These are phyloP conservation scores for Gossypium herbaceum DNA, from an alignment of 345 rosid genomes.

Conservation along the genomic window DNA sequence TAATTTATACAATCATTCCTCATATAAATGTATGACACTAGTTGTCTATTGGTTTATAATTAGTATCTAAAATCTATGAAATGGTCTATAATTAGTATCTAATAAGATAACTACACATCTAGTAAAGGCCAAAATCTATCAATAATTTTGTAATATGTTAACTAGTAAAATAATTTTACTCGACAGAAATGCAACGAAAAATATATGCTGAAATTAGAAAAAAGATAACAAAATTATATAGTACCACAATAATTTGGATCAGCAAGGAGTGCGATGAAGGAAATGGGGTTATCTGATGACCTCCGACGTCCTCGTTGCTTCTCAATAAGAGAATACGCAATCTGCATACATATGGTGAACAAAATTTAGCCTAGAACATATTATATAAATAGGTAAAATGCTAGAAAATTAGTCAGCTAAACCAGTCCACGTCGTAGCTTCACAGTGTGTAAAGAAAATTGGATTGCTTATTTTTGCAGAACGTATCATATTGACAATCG, in stretches of 20 bases:
- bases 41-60: too few relatives aligned
- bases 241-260: constrained; percentile 96
- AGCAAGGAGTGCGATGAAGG: constrained; percentile 88
- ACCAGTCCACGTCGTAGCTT: background rate
- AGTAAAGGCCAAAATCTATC: too few relatives aligned
- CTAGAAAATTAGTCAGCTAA: background rate
- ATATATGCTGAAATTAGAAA: constrained; percentile 11
- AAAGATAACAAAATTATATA: constrained; percentile 30
- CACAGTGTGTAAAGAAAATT: background rate
- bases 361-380: background rate
- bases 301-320: constrained; percentile 72
- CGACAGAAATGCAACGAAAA: background rate
- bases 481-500: background rate
- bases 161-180: too few relatives aligned
- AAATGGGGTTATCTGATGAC: constrained; percentile 68
- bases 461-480: background rate
- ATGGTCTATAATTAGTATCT: too few relatives aligned
- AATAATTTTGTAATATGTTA: too few relatives aligned
- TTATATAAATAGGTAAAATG: background rate
- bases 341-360: constrained; percentile 34
- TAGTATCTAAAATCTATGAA: too few relatives aligned
- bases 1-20: too few relatives aligned
- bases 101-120: too few relatives aligned
- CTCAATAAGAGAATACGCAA: constrained; percentile 82
- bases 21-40: too few relatives aligned